These are phyloP conservation scores for Huntiella abstrusa DNA, from an alignment of 2,329 filamentous ascomycete species.

Conservation along the genomic window DNA sequence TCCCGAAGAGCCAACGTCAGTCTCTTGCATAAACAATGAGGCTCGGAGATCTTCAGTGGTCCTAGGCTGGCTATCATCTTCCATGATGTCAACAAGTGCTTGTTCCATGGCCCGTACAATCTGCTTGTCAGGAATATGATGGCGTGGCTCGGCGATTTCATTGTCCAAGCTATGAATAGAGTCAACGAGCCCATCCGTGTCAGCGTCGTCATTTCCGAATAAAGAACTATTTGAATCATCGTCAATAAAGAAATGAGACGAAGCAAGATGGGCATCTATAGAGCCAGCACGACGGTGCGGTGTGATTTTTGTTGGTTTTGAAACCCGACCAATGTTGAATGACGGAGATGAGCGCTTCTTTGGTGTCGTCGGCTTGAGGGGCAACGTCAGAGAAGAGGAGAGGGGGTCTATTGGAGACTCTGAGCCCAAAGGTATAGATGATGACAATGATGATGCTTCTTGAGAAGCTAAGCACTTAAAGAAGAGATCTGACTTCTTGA, in stretches of 20 bases:
- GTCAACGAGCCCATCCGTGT: slow-evolving; percentile 47
- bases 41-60: slow-evolving; percentile 44
- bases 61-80: slow-evolving; percentile 43
- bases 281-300: slow-evolving; percentile 19
- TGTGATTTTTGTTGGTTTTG: slow-evolving; percentile 23
- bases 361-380: neutral
- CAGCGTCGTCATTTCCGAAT: slow-evolving; percentile 68
- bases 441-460: slow-evolving; percentile 34
- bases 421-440: no score
- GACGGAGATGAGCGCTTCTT: slow-evolving; percentile 18
- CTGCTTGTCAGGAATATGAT: slow-evolving; percentile 47
- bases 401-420: neutral
- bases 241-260: slow-evolving; percentile 19
- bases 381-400: neutral
- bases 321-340: slow-evolving; percentile 18
- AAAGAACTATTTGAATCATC: slow-evolving; percentile 36
- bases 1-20: slow-evolving; percentile 15
- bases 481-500: slow-evolving; percentile 84
- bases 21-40: slow-evolving; percentile 44
- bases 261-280: slow-evolving; percentile 14
- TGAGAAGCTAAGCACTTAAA: slow-evolving; percentile 91
- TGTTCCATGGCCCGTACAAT: slow-evolving; percentile 87
- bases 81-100: slow-evolving; percentile 82
- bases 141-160: slow-evolving; percentile 35
- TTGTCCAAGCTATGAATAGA: slow-evolving; percentile 68